Evolutionary conservation across 495 filamentous ascomycete genomes (phyloP).

Genomic region (Penicillium lagena): DNA sequence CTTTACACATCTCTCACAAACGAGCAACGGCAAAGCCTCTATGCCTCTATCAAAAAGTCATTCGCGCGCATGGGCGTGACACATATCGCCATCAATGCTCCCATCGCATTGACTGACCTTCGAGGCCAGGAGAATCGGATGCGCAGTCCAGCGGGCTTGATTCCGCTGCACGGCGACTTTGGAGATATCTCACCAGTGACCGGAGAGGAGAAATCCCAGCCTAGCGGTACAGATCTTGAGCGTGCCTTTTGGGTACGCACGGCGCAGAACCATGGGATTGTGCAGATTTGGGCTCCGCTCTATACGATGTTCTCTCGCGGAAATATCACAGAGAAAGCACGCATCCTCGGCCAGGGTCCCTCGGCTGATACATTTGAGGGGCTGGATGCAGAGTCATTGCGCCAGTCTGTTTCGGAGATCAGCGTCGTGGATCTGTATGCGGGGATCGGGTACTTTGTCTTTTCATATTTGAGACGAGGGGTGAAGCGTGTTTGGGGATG

Average conservation of each 20-base stretch:
- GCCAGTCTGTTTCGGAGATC: constrained; percentile 21
- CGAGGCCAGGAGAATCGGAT: constrained; percentile 52
- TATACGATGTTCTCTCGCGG: constrained; percentile 91
- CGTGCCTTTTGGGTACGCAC: constrained; percentile 67
- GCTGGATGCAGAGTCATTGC: constrained; percentile 19
- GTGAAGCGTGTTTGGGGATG: constrained; percentile 68
- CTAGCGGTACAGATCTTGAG: constrained; percentile 42
- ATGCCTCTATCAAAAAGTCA: constrained; percentile 35
- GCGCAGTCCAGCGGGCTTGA: constrained; percentile 56
- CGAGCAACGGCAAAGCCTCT: constrained; percentile 38
- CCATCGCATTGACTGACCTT: constrained; percentile 41
- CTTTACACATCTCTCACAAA: constrained; percentile 27
- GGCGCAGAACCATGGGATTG: constrained; percentile 68
- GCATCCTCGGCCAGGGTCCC: constrained; percentile 45
- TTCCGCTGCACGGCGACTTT: constrained; percentile 62
- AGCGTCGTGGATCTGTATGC: constrained; percentile 80
- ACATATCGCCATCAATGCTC: constrained; percentile 68
- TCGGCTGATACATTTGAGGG: constrained; percentile 20
- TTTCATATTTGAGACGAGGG: constrained; percentile 69
- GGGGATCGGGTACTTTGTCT: constrained; percentile 89
- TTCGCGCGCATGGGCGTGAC: constrained; percentile 44
- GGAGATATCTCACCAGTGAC: constrained; percentile 23
- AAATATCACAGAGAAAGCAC: constrained; percentile 81
- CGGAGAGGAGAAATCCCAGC: constrained; percentile 15
- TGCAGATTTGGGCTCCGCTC: constrained; percentile 79